Evolutionary conservation across 495 filamentous ascomycete species (phyloP), one percentile per base, ranked within the genome.

Genomic region (Aspergillus bertholletiae): DNA sequence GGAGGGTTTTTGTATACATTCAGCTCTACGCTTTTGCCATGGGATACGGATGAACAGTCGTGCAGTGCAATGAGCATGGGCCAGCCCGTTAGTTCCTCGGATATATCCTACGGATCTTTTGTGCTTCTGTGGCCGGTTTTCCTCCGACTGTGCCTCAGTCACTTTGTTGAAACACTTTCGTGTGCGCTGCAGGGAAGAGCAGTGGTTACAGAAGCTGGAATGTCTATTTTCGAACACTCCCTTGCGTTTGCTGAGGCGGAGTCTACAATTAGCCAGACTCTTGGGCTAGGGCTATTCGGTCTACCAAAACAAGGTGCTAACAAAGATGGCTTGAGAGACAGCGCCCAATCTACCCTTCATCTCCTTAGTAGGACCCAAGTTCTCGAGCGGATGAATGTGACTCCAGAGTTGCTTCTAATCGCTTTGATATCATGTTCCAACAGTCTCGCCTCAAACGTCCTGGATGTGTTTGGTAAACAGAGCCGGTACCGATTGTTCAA

Each of bases 191-290:
- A 96, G 58, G 92, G 92, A n/a, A 82, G 88, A 11, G 77, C 79
- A 3, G 78, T 87, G 6, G 81, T 86, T 54, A 85, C 90, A 0
- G 94, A 97, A 71, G 94, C 91, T 1, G 91, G 92, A 6, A 97
- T 97, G 89, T 96, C 92, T 0, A 81, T 97, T 18, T 94, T 98
- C 64, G 94, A 98, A 60, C 91, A 96, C 64, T 97, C 94, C 0
- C 75, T 98, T 13, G 94, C 94, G 0, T 98, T 97, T 70, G 90
- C 94, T 1, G 95, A 98, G 68, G 91, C 94, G 4, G 95, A 98
- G 65, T 87, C 89, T 11, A 86, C 90, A 56, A 83, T 96, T 37
- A 82, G 85, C 61, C 86, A 81, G 51, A 84, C 87, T 5, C 79
- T 95, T 2, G 88, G 87, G 2, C 82, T 88, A 58, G 81, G 83